phyloP scores from a whole-genome alignment of 2,329 filamentous ascomycete species.

The Cordyceps pruinosa region DNA sequence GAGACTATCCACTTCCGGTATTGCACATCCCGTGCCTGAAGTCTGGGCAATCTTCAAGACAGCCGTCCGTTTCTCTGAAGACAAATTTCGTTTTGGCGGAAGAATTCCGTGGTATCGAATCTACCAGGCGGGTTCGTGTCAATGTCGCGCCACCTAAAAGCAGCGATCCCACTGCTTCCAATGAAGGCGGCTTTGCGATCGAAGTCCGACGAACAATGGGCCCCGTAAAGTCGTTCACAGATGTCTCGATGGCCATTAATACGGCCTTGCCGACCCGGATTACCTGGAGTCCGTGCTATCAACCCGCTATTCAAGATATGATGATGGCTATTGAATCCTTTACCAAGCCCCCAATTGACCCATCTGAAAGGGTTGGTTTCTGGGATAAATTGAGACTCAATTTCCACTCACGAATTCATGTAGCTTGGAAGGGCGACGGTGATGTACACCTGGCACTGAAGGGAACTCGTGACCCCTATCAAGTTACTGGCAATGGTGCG shows the following conservation, averaged over 20 bases:
- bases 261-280: slow-evolving; percentile 86
- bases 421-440: slow-evolving; percentile 91
- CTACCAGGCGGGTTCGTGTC: slow-evolving; percentile 71
- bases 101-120: slow-evolving; percentile 76
- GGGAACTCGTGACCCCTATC: slow-evolving; percentile 85
- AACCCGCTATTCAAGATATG: slow-evolving; percentile 97
- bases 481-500: slow-evolving; percentile 84
- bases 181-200: slow-evolving; percentile 65
- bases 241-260: slow-evolving; percentile 88
- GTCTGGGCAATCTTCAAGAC: slow-evolving; percentile 66
- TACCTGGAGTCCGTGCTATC: slow-evolving; percentile 96
- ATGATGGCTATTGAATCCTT: slow-evolving; percentile 99
- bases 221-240: slow-evolving; percentile 92
- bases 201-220: slow-evolving; percentile 87
- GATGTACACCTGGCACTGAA: slow-evolving; percentile 93
- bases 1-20: slow-evolving; percentile 90
- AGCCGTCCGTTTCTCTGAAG: slow-evolving; percentile 75
- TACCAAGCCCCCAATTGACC: slow-evolving; percentile 89
- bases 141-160: slow-evolving; percentile 69
- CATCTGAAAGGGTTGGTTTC: slow-evolving; percentile 89
- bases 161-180: slow-evolving; percentile 47
- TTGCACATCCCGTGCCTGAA: slow-evolving; percentile 83
- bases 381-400: slow-evolving; percentile 97
- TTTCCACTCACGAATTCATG: slow-evolving; percentile 84
- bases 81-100: slow-evolving; percentile 95